These are phyloP conservation scores for Durio zibethinus DNA, from an alignment of 345 rosid genomes.

Conservation along the genomic window DNA sequence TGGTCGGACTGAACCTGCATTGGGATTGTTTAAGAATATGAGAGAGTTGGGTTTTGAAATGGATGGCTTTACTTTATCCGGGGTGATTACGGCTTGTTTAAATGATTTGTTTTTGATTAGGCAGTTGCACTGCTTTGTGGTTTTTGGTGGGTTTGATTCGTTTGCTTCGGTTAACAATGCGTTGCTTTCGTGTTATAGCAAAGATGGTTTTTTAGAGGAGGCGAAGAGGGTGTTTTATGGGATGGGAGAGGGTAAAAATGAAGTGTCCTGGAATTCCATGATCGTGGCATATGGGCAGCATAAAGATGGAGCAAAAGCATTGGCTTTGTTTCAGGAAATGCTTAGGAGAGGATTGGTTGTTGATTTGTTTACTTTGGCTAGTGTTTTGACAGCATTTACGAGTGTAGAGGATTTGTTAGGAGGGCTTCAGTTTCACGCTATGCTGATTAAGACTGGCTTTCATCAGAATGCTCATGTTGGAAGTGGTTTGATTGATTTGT, in stretches of 20 bases:
- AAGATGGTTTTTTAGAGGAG: constrained; percentile 57
- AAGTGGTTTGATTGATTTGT: constrained; percentile 86
- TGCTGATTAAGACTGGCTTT: constrained; percentile 64
- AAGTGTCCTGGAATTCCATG: constrained; percentile 95
- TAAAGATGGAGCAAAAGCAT: constrained; percentile 56
- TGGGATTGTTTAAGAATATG: constrained; percentile 56
- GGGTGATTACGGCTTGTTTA: constrained; percentile 57
- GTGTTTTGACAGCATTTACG: constrained; percentile 74
- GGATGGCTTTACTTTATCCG: constrained; percentile 83
- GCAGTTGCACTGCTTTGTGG: constrained; percentile 65
- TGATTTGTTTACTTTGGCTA: constrained; percentile 80
- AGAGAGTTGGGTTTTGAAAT: constrained; percentile 43
- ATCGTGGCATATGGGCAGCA: constrained; percentile 88
- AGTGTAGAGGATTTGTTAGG: constrained; percentile 51
- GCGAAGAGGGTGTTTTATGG: constrained; percentile 56
- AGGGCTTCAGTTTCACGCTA: constrained; percentile 75
- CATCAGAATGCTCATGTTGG: constrained; percentile 73
- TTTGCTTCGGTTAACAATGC: constrained; percentile 70
- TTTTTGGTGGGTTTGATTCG: constrained; percentile 56
- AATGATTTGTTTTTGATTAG: constrained; percentile 39
- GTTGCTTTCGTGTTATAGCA: constrained; percentile 65
- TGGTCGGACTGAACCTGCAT: constrained; percentile 39
- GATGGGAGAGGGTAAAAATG: constrained; percentile 59
- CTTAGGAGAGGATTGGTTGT: constrained; percentile 43
- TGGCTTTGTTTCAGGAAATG: constrained; percentile 68